Evolutionary conservation across 129 eudicot genomes (phyloP), one percentile per base, ranked within the genome.

Genomic region (Flaveria ramosissima): DNA sequence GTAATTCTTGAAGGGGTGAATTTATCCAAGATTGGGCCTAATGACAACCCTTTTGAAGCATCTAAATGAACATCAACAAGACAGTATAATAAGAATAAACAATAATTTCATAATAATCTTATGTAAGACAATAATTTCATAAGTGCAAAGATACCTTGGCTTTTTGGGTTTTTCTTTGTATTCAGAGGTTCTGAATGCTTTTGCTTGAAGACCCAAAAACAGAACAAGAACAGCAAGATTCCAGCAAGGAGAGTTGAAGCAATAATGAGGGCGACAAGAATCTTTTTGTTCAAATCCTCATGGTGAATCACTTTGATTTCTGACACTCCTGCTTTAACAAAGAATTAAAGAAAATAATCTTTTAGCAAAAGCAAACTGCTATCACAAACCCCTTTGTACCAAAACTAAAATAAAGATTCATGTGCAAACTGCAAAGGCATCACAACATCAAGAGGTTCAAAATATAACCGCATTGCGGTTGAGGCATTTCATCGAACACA

Each of bases 201-300:
- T 66, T 84, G 82, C 69, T 86, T 84, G 67, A 70, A 91, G 81
- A 94, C 78, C 86, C 92, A 94, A 41, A 87, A 86, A 80, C 92
- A 85, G 57, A 85, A 70, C 21, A 89, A 76, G 78, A 87, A 64
- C 68, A 94, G 76, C 89, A 94, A 67, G 76, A 89, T 56, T 55
- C 73, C 93, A 51, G 86, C 92, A 81, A 94, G 90, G 63, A 94
- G 86, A 75, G 92, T 83, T 72, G 96, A 87, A 57, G 96, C 83
- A 71, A 84, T 77, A 80, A 87, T 83, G 21, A 90, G 97, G 30
- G 97, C 90, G 45, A 87, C 75, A 27, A 93, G 88, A 77, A 90
- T 88, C 84, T 71, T 90, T 75, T 80, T 93, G 87, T 89, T 90
- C 61, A 87, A 71, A 59, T 89, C 93, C 59, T 83, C 84, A 88